phyloP scores from a whole-genome alignment of 805 yeast genomes.

The Maudiozyma bulderi region DNA sequence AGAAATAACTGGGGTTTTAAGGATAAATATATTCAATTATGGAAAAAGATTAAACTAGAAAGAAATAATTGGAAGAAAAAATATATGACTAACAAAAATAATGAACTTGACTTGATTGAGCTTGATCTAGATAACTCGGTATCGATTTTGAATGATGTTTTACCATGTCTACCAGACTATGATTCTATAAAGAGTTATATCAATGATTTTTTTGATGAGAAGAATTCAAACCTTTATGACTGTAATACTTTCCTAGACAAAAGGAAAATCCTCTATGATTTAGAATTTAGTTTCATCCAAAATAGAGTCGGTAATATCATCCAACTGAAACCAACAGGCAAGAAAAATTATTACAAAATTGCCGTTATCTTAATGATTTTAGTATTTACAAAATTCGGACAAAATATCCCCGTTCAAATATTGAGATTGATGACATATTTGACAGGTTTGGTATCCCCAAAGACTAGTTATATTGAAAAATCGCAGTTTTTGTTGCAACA shows the following conservation, averaged over 20 bases:
- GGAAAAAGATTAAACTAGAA: conserved; percentile 20
- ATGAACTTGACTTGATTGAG: conserved; percentile 14
- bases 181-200: conserved; percentile 9
- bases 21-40: conserved; percentile 13
- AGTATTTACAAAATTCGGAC: conserved; percentile 9
- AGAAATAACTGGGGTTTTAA: conserved; percentile 12
- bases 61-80: conserved; percentile 17
- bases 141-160: conserved; percentile 1
- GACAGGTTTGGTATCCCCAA: conserved; percentile 22
- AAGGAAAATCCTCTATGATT: conserved; percentile 16
- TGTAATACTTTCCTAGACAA: conserved; percentile 11
- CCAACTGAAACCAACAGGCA: conserved; percentile 7
- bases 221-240: conserved; percentile 8
- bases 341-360: conserved; percentile 21
- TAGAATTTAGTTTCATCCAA: conserved; percentile 10
- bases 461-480: conserved; percentile 22
- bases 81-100: conserved; percentile 6
- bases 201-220: conserved; percentile 10
- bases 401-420: conserved; percentile 13
- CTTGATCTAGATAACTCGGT: neutral
- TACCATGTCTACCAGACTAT: conserved; percentile 15
- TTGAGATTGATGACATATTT: conserved; percentile 14
- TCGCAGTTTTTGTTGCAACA: conserved; percentile 26
- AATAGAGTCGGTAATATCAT: conserved; percentile 5
- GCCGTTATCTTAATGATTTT: conserved; percentile 23